Evolutionary conservation across 106 monocot species (phyloP).

Genomic region (Chionographis japonica): DNA sequence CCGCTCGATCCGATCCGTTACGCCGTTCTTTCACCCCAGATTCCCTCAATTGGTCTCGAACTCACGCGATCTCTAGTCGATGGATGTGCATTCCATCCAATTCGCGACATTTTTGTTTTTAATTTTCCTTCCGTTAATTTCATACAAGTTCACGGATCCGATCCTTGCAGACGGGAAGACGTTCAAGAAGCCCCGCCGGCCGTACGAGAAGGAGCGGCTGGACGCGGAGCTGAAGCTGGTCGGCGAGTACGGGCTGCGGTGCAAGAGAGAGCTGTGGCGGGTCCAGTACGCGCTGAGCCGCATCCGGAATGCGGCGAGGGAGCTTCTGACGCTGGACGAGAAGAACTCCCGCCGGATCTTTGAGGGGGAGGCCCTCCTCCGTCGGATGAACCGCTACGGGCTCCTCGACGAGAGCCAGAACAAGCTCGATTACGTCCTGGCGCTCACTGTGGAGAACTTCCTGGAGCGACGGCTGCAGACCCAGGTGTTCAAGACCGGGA

Average conservation of each 20-base stretch:
- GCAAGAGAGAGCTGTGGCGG: slow-evolving; percentile 61
- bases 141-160: too few species aligned
- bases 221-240: slow-evolving; percentile 51
- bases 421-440: slow-evolving; percentile 59
- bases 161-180: slow-evolving; percentile 44
- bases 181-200: slow-evolving; percentile 53
- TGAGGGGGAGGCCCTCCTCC: slow-evolving; percentile 53
- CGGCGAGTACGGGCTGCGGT: slow-evolving; percentile 55
- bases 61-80: too few species aligned
- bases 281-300: slow-evolving; percentile 54
- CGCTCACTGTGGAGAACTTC: slow-evolving; percentile 56
- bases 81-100: too few species aligned
- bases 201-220: slow-evolving; percentile 50
- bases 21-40: too few species aligned
- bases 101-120: too few species aligned
- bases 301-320: slow-evolving; percentile 56
- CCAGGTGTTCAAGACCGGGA: slow-evolving; percentile 58
- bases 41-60: too few species aligned
- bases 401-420: slow-evolving; percentile 55
- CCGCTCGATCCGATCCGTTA: too few species aligned
- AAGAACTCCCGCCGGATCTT: slow-evolving; percentile 47
- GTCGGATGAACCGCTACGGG: slow-evolving; percentile 43
- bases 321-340: slow-evolving; percentile 49
- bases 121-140: too few species aligned
- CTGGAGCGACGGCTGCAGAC: slow-evolving; percentile 60